A percentile compares a stretch with the other conserved stretches of the same genome.
Conservation (phyloP, 306 rosid species). For the Cicer cuneatum region DNA sequence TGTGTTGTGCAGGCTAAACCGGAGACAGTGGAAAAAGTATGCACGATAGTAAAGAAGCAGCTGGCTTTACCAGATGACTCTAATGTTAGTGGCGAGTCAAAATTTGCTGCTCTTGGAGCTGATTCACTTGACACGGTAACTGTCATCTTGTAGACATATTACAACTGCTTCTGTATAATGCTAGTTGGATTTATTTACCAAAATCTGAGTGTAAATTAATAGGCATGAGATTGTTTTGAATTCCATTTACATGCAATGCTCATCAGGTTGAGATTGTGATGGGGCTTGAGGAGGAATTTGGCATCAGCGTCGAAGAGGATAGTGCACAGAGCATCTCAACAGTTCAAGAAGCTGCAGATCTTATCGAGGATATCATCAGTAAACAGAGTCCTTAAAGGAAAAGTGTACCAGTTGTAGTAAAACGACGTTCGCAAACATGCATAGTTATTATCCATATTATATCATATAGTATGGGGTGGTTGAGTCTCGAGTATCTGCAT, state of each 20-base stretch:
- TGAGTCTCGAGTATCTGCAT: conserved; percentile 19
- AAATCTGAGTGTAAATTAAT: conserved; percentile 9
- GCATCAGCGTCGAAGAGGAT: conserved; percentile 73
- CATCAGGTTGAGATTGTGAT: conserved; percentile 83
- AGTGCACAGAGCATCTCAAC: conserved; percentile 79
- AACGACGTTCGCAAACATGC: not conserved
- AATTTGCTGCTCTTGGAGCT: conserved; percentile 76
- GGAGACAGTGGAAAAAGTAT: conserved; percentile 71
- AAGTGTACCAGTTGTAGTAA: conserved; percentile 19
- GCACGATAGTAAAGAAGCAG: conserved; percentile 71
- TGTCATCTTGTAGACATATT: not conserved
- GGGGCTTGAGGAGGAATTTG: conserved; percentile 89
- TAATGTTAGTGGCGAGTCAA: conserved; percentile 59
- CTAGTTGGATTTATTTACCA: conserved; percentile 6
- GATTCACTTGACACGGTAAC: conserved; percentile 88
- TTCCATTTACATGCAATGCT: conserved; percentile 24
- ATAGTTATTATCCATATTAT: not conserved
- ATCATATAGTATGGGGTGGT: conserved; percentile 16
- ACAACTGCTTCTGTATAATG: not conserved
- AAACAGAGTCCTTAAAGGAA: conserved; percentile 53
- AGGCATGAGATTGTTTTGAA: conserved; percentile 3
- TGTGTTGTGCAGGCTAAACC: conserved; percentile 69
- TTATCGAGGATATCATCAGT: conserved; percentile 64
- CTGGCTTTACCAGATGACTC: conserved; percentile 69
- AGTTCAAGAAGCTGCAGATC: conserved; percentile 85